Conservation (phyloP, 2,329 filamentous ascomycete genomes). For the Gyromitra esculenta region DNA sequence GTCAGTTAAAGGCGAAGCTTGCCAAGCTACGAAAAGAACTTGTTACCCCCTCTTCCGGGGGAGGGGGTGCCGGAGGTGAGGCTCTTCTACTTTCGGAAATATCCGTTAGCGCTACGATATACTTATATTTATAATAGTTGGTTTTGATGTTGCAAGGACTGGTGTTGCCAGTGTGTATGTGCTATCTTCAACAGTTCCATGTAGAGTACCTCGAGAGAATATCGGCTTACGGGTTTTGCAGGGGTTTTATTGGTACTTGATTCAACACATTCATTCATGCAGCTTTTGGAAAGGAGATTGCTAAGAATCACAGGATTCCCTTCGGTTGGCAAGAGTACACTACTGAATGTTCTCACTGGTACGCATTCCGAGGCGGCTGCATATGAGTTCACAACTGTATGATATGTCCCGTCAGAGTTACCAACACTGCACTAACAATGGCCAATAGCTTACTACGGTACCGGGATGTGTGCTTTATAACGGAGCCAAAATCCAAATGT, state of each 20-base stretch:
- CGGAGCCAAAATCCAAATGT: conserved; percentile 96
- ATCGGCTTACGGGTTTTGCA: conserved; percentile 50
- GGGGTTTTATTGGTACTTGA: conserved; percentile 56
- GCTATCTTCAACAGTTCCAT: conserved; percentile 48
- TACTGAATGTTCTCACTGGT: conserved; percentile 93
- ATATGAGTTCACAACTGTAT: conserved; percentile 91
- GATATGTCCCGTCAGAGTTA: conserved; percentile 46
- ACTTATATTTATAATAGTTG: conserved; percentile 64
- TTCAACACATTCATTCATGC: conserved; percentile 48
- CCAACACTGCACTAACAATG: conserved; percentile 52
- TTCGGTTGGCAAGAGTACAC: conserved; percentile 96
- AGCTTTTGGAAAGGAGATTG: conserved; percentile 24
- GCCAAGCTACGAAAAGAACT: conserved; percentile 97
- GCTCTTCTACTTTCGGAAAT: conserved; percentile 25
- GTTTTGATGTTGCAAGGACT: conserved; percentile 97
- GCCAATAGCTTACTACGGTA: conserved; percentile 78
- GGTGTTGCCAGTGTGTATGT: conserved; percentile 88
- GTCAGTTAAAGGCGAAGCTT: conserved; percentile 94
- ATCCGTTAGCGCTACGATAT: conserved; percentile 50
- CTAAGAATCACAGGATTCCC: conserved; percentile 80
- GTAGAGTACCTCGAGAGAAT: conserved; percentile 36
- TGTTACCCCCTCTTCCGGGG: conserved; percentile 79
- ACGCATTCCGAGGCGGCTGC: conserved; percentile 97
- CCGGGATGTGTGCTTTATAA: conserved; percentile 97
- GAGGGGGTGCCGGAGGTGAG: conserved; percentile 77